These are phyloP conservation scores for Populus pruinosa DNA, from an alignment of 345 rosid species.

Conservation along the genomic window DNA sequence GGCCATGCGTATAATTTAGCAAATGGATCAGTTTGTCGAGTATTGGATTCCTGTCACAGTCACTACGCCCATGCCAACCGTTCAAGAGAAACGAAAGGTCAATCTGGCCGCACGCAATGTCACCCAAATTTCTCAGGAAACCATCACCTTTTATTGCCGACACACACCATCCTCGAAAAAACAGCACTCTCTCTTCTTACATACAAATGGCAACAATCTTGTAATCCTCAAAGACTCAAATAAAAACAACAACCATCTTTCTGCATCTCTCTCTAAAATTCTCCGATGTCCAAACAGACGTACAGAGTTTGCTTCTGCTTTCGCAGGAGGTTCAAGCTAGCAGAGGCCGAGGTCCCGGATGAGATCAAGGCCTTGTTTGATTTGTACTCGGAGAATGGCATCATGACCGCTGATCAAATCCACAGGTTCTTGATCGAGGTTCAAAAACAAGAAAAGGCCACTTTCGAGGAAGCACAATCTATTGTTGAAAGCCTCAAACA, in stretches of 20 bases:
- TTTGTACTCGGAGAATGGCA: conserved; percentile 43
- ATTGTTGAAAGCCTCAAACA: conserved; percentile 45
- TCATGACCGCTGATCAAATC: conserved; percentile 50
- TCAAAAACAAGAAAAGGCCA: conserved; percentile 44
- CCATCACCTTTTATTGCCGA: too few species aligned
- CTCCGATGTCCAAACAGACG: conserved; percentile 61
- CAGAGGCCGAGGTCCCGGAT: conserved; percentile 67
- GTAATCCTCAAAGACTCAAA: background rate
- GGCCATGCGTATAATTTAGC: background rate
- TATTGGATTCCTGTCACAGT: background rate
- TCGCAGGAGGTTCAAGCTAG: conserved; percentile 71
- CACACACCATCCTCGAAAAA: background rate
- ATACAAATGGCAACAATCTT: background rate
- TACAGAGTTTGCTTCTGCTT: conserved; percentile 75
- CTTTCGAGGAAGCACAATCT: conserved; percentile 52
- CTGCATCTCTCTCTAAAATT: background rate
- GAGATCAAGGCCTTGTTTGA: conserved; percentile 56
- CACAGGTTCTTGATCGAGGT: conserved; percentile 51
- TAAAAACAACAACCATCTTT: background rate
- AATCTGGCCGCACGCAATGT: background rate
- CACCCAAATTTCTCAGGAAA: background rate
- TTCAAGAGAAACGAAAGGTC: background rate
- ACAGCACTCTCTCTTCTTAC: background rate
- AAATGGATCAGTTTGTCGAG: background rate
- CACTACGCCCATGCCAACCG: background rate